Evolutionary conservation across 306 rosid genomes (phyloP).

Genomic region (Glycine tomentella): DNA sequence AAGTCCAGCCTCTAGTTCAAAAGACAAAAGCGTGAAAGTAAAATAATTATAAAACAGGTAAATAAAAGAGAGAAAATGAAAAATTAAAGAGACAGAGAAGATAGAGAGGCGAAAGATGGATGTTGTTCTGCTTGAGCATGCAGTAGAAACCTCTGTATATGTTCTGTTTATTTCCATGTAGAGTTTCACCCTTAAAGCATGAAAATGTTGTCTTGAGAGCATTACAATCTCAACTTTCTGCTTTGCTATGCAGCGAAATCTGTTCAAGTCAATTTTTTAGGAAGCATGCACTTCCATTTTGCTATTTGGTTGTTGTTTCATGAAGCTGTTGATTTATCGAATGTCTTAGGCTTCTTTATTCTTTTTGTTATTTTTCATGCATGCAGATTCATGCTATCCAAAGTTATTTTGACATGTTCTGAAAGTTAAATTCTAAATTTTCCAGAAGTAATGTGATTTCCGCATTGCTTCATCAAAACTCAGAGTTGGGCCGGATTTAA

Average conservation of each 20-base stretch:
- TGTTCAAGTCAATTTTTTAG: slow-evolving; percentile 50
- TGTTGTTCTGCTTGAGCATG: slow-evolving; percentile 67
- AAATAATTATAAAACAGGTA: no score
- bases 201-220: slow-evolving; percentile 48
- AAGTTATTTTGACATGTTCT: background rate
- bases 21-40: no score
- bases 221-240: slow-evolving; percentile 41
- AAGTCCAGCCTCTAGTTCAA: no score
- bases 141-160: slow-evolving; percentile 33
- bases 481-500: background rate
- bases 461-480: no score
- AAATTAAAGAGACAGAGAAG: no score
- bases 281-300: slow-evolving; percentile 35
- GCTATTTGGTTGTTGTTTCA: slow-evolving; percentile 10
- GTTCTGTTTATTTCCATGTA: slow-evolving; percentile 52
- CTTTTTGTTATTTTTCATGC: background rate
- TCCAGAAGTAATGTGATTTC: background rate
- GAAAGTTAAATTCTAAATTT: background rate
- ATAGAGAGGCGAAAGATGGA: slow-evolving; percentile 50
- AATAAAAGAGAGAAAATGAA: no score
- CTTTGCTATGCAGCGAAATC: slow-evolving; percentile 46
- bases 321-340: slow-evolving; percentile 18
- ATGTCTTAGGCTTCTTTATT: background rate
- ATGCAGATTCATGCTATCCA: background rate
- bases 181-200: slow-evolving; percentile 41